phyloP scores from a whole-genome alignment of 176 grass and related monocot genomes.

The Triticum urartu region DNA sequence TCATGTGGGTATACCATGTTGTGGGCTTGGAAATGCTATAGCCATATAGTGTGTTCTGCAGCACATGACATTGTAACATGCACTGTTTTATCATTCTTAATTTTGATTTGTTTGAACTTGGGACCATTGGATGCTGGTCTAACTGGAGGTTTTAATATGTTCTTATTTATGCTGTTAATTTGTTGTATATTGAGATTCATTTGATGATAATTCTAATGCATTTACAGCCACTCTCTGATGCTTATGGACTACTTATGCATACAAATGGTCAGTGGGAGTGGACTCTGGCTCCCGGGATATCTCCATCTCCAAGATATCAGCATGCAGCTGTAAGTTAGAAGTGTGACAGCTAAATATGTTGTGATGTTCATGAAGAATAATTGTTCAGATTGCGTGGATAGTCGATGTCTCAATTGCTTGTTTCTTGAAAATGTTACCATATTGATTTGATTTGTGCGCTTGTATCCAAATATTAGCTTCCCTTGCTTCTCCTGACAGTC shows the following conservation, averaged over 20 bases:
- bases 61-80: background rate
- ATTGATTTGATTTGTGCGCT: constrained; percentile 29
- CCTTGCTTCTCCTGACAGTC: constrained; percentile 45
- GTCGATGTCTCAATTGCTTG: constrained; percentile 16
- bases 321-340: constrained; percentile 89
- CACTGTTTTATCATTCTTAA: background rate
- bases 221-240: constrained; percentile 86
- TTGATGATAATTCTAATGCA: constrained; percentile 33
- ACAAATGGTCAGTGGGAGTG: constrained; percentile 98
- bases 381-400: background rate
- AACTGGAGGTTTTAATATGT: constrained; percentile 2
- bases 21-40: background rate
- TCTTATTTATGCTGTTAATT: constrained; percentile 10
- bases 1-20: background rate
- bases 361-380: constrained; percentile 13
- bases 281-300: constrained; percentile 95
- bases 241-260: constrained; percentile 98
- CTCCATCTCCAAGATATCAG: constrained; percentile 98
- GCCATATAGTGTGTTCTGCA: background rate
- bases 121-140: background rate
- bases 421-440: constrained; percentile 14
- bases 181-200: background rate
- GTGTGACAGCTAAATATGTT: constrained; percentile 24
- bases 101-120: constrained; percentile 27
- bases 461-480: constrained; percentile 1